phyloP scores from a whole-genome alignment of 2,329 filamentous ascomycete genomes.

The Colletotrichum agaves region DNA sequence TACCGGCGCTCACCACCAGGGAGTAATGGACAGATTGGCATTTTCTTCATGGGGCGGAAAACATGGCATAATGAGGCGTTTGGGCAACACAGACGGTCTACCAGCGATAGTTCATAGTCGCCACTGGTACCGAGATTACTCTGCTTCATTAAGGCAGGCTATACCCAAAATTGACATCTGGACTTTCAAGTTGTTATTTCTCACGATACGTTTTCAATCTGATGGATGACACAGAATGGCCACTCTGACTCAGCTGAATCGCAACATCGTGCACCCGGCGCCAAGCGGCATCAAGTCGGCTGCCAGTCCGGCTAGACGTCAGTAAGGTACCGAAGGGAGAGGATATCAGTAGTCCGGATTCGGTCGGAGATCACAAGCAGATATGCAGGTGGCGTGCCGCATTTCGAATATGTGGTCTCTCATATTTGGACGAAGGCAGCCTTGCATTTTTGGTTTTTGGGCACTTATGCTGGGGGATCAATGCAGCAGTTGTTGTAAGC shows the following conservation, averaged over 20 bases:
- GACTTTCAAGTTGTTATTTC: not conserved
- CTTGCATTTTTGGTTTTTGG: not conserved
- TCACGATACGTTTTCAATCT: no score
- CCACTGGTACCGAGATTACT: not conserved
- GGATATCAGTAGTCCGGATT: constrained; percentile 19
- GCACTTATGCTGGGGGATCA: not conserved
- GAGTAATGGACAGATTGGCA: not conserved
- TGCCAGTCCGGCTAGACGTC: not conserved
- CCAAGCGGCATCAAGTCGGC: not conserved
- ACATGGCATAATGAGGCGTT: constrained; percentile 24
- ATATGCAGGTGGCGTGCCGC: constrained; percentile 23
- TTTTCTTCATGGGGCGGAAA: not conserved
- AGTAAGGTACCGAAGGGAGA: not conserved
- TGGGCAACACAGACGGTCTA: not conserved
- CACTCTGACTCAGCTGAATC: not conserved
- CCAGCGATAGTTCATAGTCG: not conserved
- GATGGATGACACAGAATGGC: not conserved
- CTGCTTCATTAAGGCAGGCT: constrained; percentile 1
- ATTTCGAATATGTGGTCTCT: constrained; percentile 14
- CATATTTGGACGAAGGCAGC: constrained; percentile 14
- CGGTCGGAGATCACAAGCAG: constrained; percentile 13
- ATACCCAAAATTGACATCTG: constrained; percentile 32
- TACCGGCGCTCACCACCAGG: no score
- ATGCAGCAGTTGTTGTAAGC: not conserved
- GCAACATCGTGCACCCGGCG: not conserved